Conservation (phyloP, 129 eudicot genomes). For the Artemisia tridentata region DNA sequence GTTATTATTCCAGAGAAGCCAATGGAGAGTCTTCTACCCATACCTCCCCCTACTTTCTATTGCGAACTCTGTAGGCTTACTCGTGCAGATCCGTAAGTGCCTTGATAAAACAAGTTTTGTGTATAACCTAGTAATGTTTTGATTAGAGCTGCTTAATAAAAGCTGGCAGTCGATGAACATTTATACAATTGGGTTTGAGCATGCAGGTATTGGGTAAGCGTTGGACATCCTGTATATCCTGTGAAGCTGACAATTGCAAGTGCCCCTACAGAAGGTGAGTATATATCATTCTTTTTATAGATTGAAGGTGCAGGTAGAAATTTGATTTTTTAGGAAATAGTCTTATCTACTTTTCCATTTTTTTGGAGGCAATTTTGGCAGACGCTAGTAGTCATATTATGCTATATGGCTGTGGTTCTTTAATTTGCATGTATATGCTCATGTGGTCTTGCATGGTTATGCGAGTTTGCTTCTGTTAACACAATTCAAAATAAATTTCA, state of each 20-base stretch:
- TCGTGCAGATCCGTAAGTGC: slow-evolving; percentile 97
- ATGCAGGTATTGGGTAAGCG: slow-evolving; percentile 81
- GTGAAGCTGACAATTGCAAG: slow-evolving; percentile 72
- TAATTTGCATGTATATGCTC: neutral
- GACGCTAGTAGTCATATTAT: neutral
- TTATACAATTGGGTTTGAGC: slow-evolving; percentile 12
- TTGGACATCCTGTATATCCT: slow-evolving; percentile 70
- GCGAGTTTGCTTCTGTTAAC: neutral
- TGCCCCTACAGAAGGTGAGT: slow-evolving; percentile 83
- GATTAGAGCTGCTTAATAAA: neutral
- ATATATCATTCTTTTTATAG: neutral
- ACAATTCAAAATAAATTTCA: slow-evolving; percentile 27
- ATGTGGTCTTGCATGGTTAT: neutral
- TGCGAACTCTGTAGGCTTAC: slow-evolving; percentile 89
- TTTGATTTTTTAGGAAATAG: too few relatives aligned
- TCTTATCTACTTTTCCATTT: too few relatives aligned
- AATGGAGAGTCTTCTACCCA: slow-evolving; percentile 66
- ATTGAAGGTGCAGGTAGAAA: too few relatives aligned
- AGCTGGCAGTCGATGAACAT: slow-evolving; percentile 4
- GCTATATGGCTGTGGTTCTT: neutral
- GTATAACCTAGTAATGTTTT: too few relatives aligned
- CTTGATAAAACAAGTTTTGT: neutral
- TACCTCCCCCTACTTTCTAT: slow-evolving; percentile 60
- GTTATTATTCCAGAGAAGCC: slow-evolving; percentile 83
- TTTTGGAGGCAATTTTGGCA: too few relatives aligned